Evolutionary conservation across 2,329 filamentous ascomycete genomes (phyloP).

Genomic region (Fusarium ramigenum): DNA sequence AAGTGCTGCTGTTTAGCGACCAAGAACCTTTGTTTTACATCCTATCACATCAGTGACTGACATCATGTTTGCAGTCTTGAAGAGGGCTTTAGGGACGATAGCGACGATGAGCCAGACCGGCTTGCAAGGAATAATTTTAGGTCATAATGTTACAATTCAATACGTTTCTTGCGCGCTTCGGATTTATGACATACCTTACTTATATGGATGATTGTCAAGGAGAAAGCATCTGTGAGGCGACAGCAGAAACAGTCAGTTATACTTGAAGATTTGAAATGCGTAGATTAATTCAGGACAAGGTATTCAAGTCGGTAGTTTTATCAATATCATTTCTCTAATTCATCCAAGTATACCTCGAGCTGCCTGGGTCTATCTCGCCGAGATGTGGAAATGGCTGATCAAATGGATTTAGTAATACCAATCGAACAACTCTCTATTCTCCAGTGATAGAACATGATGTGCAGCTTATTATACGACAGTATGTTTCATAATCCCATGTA

Average conservation of each 20-base stretch:
- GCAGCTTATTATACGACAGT: neutral
- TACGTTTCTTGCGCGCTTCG: neutral
- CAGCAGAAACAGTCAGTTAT: neutral
- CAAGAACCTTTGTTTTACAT: neutral
- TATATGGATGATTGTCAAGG: neutral
- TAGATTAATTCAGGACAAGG: neutral
- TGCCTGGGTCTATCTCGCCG: neutral
- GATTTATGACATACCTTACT: neutral
- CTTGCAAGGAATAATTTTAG: conserved; percentile 36
- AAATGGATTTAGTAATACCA: neutral
- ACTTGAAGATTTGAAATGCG: neutral
- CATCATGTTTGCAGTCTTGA: conserved; percentile 63
- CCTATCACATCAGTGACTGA: conserved; percentile 11
- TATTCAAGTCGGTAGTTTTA: neutral
- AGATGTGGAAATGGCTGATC: neutral
- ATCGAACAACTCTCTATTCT: neutral
- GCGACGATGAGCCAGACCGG: conserved; percentile 52
- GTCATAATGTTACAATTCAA: conserved; percentile 15
- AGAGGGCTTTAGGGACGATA: conserved; percentile 58
- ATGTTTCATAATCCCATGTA: neutral
- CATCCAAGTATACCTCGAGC: neutral
- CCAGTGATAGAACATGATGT: neutral
- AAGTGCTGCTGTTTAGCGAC: conserved; percentile 44
- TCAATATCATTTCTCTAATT: neutral
- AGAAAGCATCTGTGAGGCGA: neutral